Evolutionary conservation across 768 basidiomycete species (phyloP), one percentile per base, ranked within the genome.

Genomic region (Tephrocybe sp.): DNA sequence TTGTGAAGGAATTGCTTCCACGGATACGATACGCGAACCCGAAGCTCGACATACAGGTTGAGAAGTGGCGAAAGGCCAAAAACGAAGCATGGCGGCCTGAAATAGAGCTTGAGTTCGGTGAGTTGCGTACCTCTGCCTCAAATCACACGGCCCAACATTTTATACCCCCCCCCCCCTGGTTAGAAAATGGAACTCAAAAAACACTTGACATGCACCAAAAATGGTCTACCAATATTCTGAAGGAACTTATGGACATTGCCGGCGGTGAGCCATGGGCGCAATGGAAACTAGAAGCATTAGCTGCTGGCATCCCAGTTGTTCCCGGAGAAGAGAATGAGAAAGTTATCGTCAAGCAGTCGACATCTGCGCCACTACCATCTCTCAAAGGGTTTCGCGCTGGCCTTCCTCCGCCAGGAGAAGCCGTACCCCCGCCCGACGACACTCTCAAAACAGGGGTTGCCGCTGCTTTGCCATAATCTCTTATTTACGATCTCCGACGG

Each of bases 21-120:
- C 75, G 87, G 25, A 87, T 92, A 72, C 84, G 81, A 9, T 90
- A 80, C 64, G 84, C 81, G 1, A 92, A 92, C 58, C 89, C 89
- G 0, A 63, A 72, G 7, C 58, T 92, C 21, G 71, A 78, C 25
- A 83, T 92, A 28, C 67, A 77, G 26, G 78, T 90, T 0, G 73
- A 76, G 54, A 82, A 74, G 51, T 65, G 74, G 36, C 69, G 65
- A 26, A 88, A 87, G 66, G 68, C 73, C 9, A 65, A 67, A 46
- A 65, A 76, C 16, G 84, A 86, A 15, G 61, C 57, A 1, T 88
- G 81, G 85, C 70, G 70, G 45, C 82, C 88, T 0, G 74, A 84
- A 44, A 75, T 90, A 57, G 67, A 74, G 13, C 51, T 91, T 26
- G 76, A 79, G 54, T 84, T 87, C 57, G 67, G 90, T 89, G 64